Conservation (phyloP, 2,329 filamentous ascomycete species). For the Pseudogymnoascus sp. region DNA sequence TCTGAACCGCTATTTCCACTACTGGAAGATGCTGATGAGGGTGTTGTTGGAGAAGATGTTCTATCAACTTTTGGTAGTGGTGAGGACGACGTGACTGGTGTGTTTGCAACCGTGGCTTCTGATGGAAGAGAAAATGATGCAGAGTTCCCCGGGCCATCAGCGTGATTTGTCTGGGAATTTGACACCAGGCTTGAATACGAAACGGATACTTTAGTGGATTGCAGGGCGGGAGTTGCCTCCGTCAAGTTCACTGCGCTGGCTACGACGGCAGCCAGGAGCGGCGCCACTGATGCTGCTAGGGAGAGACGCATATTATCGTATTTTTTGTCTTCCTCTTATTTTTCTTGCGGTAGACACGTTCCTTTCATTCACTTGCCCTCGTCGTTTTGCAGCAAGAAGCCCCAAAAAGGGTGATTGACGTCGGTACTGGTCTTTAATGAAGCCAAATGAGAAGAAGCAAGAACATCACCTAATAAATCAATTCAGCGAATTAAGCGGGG, state of each 20-base stretch:
- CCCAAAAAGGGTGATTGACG: not conserved
- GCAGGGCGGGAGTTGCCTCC: not conserved
- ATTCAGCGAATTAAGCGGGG: not conserved
- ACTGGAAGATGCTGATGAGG: not conserved
- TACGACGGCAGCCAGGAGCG: not conserved
- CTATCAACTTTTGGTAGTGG: not conserved
- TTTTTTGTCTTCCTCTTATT: not conserved
- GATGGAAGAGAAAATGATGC: not conserved
- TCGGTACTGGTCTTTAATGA: not conserved
- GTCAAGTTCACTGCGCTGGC: not conserved
- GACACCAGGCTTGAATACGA: not conserved
- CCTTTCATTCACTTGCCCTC: not conserved
- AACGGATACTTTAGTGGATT: not conserved
- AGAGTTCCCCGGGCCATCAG: not conserved
- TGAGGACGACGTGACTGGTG: not conserved
- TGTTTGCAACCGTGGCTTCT: not conserved
- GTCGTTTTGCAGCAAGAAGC: not conserved
- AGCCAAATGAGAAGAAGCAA: not conserved
- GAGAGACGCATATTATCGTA: not conserved
- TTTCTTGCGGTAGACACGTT: not conserved
- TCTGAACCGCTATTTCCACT: not conserved
- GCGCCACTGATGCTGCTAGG: not conserved
- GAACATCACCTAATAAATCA: not conserved
- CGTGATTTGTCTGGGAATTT: not conserved
- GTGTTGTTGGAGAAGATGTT: not conserved